Conservation (phyloP, 2,329 filamentous ascomycete species). For the Fusarium papillatum region DNA sequence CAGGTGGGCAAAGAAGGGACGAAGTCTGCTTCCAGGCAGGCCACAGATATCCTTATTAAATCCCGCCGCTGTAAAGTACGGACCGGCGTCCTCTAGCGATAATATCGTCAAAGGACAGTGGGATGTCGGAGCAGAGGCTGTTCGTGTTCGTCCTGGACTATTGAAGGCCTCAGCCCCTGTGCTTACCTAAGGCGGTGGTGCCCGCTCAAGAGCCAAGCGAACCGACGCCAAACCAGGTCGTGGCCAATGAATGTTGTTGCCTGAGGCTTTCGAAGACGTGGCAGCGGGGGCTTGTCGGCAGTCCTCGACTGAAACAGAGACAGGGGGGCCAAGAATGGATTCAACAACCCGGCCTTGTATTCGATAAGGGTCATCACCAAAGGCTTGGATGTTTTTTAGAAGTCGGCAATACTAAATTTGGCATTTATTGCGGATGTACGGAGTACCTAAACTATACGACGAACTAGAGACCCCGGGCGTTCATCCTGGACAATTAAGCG, state of each 20-base stretch:
- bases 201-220: conserved; percentile 23
- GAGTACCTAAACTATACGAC: background rate
- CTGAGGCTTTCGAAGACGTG: conserved; percentile 34
- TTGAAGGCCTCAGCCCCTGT: conserved; percentile 43
- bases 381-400: background rate
- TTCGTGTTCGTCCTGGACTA: conserved; percentile 34
- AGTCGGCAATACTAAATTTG: background rate
- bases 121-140: conserved; percentile 39
- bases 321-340: conserved; percentile 13
- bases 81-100: conserved; percentile 46
- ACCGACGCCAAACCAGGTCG: conserved; percentile 18
- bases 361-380: background rate
- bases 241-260: conserved; percentile 31
- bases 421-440: background rate
- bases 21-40: conserved; percentile 57
- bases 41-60: conserved; percentile 44
- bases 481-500: background rate
- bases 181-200: conserved; percentile 41
- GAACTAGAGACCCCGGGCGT: background rate
- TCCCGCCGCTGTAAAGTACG: conserved; percentile 46
- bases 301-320: conserved; percentile 1
- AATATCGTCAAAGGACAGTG: conserved; percentile 36
- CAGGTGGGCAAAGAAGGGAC: conserved; percentile 47
- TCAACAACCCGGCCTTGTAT: background rate
- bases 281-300: conserved; percentile 4